Evolutionary conservation across 2,329 filamentous ascomycete genomes (phyloP).

Genomic region (Colletotrichum salicis): DNA sequence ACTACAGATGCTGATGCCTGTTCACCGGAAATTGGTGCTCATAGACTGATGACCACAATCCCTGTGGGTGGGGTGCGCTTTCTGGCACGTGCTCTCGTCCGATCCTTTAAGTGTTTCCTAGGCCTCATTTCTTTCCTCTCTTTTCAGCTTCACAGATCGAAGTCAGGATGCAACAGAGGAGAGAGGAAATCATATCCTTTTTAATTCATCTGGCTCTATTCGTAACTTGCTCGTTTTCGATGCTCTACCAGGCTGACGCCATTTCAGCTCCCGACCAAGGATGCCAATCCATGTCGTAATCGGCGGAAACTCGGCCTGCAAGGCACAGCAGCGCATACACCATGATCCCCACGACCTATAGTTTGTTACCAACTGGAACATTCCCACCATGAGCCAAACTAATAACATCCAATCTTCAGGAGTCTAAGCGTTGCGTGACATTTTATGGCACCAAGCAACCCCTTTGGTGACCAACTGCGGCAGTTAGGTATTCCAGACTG

Average conservation of each 20-base stretch:
- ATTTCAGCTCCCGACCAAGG: neutral
- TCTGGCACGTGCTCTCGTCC: neutral
- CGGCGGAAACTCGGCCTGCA: neutral
- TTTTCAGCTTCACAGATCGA: neutral
- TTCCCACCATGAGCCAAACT: neutral
- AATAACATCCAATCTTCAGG: neutral
- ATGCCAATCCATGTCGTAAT: neutral
- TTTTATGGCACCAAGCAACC: neutral
- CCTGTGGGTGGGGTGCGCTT: no score
- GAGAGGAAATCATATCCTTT: neutral
- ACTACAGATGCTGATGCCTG: neutral
- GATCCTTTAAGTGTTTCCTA: neutral
- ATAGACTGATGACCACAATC: accelerated
- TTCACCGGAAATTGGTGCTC: accelerated
- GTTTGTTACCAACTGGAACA: neutral
- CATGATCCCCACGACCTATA: neutral
- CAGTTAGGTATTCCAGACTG: neutral
- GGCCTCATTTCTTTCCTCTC: neutral
- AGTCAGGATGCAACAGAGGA: neutral
- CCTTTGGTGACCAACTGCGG: neutral
- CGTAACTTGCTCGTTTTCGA: neutral
- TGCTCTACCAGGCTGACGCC: neutral
- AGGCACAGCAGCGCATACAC: neutral
- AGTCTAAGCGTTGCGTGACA: neutral
- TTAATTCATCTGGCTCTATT: no score